Base-by-base conservation (phyloP, 345 rosid species). In the Cochlearia excelsa region DNA sequence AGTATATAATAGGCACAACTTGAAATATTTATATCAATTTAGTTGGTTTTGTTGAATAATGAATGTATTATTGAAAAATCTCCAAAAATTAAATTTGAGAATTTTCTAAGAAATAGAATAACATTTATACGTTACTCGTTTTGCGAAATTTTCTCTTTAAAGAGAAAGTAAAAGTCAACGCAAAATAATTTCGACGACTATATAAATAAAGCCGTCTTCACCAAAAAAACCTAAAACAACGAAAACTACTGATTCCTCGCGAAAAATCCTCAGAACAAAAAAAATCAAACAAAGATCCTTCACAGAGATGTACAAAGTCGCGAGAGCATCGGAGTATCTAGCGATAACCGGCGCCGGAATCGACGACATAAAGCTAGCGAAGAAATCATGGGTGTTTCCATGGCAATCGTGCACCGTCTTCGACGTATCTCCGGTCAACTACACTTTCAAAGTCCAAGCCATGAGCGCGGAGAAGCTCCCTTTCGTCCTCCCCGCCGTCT, bases 401-500 rank as follows among this genome's bases (percentile, higher is more conserved):
- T 81, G 85, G 47, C 89, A 89, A 47, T 76, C 82, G 1, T 86
- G 71, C 54, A 30, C 79, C n/a, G 54, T 66, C 42, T 76, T 90
- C 69, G 86, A 90, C 9, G 74, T 87, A 27, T 83, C 93, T 0
- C 97, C 93, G 0, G 92, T 86, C 9, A 84, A 84, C 72, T 87
- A 87, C 75, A 87, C 87, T 5, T 86, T 86, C 75, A 76, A 89
- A 59, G 97, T 86, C 38, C 95, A 86, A 9, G 95, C 95, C 57
- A 89, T 89, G 95, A 82, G 86, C 5, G 89, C 95, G 3, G 95
- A 89, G 81, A 86, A 89, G 67, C 95, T 90, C 42, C 95, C 95
- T 11, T 89, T 86, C 30, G 30, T 84, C 41, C 84, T 86, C 31
- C 95, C 91, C 0, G 91, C 95, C 0, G 87, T 86, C 7, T 89